Conservation (phyloP, 768 basidiomycete species). For the Omphalotus guepiniiformis region DNA sequence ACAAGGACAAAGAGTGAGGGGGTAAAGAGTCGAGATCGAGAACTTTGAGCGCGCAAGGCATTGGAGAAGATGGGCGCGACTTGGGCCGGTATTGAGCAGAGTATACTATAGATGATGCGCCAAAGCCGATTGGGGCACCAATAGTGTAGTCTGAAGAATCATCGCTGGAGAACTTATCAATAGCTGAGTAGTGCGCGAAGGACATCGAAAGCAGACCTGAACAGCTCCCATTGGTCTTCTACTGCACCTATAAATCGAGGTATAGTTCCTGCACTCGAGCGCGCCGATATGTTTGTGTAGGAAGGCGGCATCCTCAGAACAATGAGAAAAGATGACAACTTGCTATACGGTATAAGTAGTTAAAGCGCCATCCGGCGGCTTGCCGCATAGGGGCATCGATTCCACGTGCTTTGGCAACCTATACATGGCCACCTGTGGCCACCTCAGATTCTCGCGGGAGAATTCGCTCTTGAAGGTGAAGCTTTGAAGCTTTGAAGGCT, state of each 20-base stretch:
- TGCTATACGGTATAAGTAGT: too few species aligned
- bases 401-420: too few species aligned
- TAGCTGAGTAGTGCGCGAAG: conserved; percentile 1
- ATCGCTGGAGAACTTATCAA: conserved; percentile 43
- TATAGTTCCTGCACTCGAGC: conserved; percentile 9
- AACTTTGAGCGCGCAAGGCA: conserved; percentile 83
- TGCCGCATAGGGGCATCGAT: too few species aligned
- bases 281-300: conserved; percentile 1
- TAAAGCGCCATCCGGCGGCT: too few species aligned
- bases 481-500: too few species aligned
- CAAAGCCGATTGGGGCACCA: conserved; percentile 81
- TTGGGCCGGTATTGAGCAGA: conserved; percentile 59
- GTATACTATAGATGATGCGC: conserved; percentile 90
- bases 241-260: conserved; percentile 72
- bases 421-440: too few species aligned
- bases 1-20: conserved; percentile 61
- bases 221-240: conserved; percentile 79
- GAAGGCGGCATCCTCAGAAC: not conserved
- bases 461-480: too few species aligned
- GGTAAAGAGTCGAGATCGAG: conserved; percentile 81
- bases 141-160: conserved; percentile 66
- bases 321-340: conserved; percentile 8
- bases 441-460: too few species aligned
- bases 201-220: conserved; percentile 45
- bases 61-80: conserved; percentile 22